phyloP scores from a whole-genome alignment of 2,329 filamentous ascomycete genomes.

The Pseudophaeomoniella oleicola region DNA sequence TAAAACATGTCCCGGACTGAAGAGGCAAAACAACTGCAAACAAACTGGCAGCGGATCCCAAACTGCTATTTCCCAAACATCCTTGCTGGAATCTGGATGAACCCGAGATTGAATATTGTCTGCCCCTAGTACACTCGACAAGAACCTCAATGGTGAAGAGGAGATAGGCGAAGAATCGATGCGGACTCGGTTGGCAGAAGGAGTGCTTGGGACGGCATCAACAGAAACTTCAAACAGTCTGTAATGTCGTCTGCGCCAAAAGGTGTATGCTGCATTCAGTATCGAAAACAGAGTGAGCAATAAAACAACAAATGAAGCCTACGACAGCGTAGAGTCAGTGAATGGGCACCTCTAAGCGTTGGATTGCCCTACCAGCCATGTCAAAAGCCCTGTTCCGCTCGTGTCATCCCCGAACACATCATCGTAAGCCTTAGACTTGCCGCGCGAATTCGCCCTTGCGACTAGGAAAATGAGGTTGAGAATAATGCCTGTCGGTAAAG shows the following conservation, averaged over 20 bases:
- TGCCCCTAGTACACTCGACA: slow-evolving; percentile 52
- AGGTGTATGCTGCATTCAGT: slow-evolving; percentile 67
- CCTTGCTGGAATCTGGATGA: slow-evolving; percentile 64
- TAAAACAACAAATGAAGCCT: slow-evolving; percentile 61
- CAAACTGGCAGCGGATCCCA: slow-evolving; percentile 88
- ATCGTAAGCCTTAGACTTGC: slow-evolving; percentile 41
- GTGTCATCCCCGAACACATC: slow-evolving; percentile 71
- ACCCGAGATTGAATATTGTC: slow-evolving; percentile 68
- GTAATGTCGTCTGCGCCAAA: slow-evolving; percentile 71
- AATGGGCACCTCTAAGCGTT: slow-evolving; percentile 1
- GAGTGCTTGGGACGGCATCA: slow-evolving; percentile 60
- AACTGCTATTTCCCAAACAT: slow-evolving; percentile 88
- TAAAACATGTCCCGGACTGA: slow-evolving; percentile 86
- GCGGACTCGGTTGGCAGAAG: slow-evolving; percentile 74
- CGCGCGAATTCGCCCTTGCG: slow-evolving; percentile 61
- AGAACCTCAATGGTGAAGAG: slow-evolving; percentile 62
- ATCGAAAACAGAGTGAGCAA: slow-evolving; percentile 51
- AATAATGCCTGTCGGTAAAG: slow-evolving; percentile 57
- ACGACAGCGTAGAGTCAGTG: slow-evolving; percentile 6
- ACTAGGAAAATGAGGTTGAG: slow-evolving; percentile 72
- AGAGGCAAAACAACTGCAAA: slow-evolving; percentile 70
- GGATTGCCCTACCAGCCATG: slow-evolving; percentile 41
- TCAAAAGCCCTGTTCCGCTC: slow-evolving; percentile 49
- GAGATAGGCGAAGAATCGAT: slow-evolving; percentile 70
- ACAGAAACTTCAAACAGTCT: slow-evolving; percentile 80